Evolutionary conservation across 106 monocot genomes (phyloP).

Genomic region (Hemerocallis citrina): DNA sequence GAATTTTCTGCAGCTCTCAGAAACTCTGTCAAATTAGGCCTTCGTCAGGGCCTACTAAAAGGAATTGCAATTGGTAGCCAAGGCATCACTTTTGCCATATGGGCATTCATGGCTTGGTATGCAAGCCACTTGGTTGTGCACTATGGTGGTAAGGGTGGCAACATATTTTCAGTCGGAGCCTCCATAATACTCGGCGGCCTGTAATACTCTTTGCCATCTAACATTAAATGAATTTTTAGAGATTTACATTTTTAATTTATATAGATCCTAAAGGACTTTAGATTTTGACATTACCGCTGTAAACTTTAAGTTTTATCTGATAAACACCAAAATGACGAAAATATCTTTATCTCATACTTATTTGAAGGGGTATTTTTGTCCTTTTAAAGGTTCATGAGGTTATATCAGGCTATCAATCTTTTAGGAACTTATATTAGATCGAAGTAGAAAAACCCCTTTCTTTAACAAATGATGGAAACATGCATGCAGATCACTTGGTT

Average conservation of each 20-base stretch:
- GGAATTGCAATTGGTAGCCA: conserved; percentile 80
- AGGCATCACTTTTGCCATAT: conserved; percentile 62
- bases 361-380: no score
- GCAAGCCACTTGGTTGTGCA: conserved; percentile 75
- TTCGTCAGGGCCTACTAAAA: conserved; percentile 62
- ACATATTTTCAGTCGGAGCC: conserved; percentile 58
- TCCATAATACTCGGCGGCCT: conserved; percentile 62
- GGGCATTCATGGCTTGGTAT: conserved; percentile 75
- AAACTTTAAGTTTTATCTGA: no score
- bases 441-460: no score
- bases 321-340: no score
- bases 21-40: conserved; percentile 50
- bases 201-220: conserved; percentile 8
- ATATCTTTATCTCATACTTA: no score
- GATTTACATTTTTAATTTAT: no score
- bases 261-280: no score
- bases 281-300: no score
- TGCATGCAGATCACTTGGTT: conserved; percentile 40
- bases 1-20: conserved; percentile 60
- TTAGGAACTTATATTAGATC: no score
- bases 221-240: not conserved
- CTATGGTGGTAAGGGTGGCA: conserved; percentile 54
- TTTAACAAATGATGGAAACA: not conserved
- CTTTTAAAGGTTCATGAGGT: no score
- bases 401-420: no score